Percentiles rank a stretch among this genome's conserved stretches.
phyloP scores from a whole-genome alignment of 2,329 filamentous ascomycete species.

The Cladophialophora psammophila region DNA sequence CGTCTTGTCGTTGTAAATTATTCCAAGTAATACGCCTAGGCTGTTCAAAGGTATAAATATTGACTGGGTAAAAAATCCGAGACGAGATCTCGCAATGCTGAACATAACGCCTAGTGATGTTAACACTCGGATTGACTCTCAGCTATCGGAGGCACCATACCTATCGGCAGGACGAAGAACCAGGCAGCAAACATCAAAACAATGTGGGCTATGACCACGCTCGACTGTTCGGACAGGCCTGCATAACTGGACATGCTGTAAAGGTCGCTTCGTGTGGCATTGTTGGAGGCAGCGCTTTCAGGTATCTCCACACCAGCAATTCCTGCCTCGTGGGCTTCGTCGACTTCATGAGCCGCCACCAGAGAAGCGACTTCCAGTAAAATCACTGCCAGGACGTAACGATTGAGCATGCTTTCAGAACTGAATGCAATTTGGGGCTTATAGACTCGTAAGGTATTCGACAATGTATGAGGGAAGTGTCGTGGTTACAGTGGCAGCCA shows the following conservation, averaged over 20 bases:
- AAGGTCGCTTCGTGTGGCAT: background rate
- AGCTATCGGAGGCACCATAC: background rate
- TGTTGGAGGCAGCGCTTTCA: no score
- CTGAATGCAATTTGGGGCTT: no score
- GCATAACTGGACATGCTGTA: conserved; percentile 6
- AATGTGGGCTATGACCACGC: background rate
- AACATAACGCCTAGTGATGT: conserved; percentile 2
- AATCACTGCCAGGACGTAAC: no score
- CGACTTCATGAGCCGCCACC: no score
- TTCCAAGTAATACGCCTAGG: conserved; percentile 68
- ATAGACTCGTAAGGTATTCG: no score
- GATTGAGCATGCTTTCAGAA: no score
- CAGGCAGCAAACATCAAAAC: background rate
- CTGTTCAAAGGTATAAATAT: conserved; percentile 70
- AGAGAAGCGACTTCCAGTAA: no score
- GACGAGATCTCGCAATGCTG: background rate
- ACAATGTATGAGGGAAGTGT: no score
- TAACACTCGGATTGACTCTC: background rate
- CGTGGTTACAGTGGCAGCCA: no score
- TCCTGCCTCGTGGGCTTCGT: no score
- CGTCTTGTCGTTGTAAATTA: conserved; percentile 78
- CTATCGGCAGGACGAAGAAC: background rate
- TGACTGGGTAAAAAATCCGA: conserved; percentile 67
- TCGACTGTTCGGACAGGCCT: background rate
- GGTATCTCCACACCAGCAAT: no score